Evolutionary conservation across 495 filamentous ascomycete genomes (phyloP).

Genomic region (Daldinia loculata): DNA sequence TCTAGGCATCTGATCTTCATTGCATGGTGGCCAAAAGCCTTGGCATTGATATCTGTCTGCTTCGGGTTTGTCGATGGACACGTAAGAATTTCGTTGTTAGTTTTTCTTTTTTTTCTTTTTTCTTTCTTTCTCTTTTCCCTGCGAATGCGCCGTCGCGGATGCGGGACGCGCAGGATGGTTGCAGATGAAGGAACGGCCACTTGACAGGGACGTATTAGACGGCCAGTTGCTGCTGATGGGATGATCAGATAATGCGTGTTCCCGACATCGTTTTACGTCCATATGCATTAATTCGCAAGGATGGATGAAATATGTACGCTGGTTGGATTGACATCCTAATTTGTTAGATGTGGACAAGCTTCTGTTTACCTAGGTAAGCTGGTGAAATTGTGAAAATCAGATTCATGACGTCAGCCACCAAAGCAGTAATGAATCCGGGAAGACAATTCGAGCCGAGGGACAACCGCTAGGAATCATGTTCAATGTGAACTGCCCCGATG

Average conservation of each 20-base stretch:
- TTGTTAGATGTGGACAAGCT: constrained; percentile 10
- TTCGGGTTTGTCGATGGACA: constrained; percentile 37
- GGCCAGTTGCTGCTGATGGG: constrained; percentile 20
- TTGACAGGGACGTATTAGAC: constrained; percentile 28
- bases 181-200: constrained; percentile 37
- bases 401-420: constrained; percentile 34
- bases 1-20: constrained; percentile 38
- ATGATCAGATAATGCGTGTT: constrained; percentile 39
- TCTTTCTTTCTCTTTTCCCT: constrained; percentile 13
- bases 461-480: constrained; percentile 4
- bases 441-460: constrained; percentile 6
- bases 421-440: constrained; percentile 7
- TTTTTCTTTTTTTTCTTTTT: too few relatives aligned
- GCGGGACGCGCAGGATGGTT: constrained; percentile 36
- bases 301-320: not conserved
- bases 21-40: constrained; percentile 36
- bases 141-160: constrained; percentile 35
- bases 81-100: constrained; percentile 31
- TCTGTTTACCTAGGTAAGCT: too few relatives aligned
- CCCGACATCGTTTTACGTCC: constrained; percentile 27
- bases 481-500: constrained; percentile 3
- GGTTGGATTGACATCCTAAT: not conserved
- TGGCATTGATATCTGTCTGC: constrained; percentile 40
- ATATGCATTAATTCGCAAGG: constrained; percentile 7
- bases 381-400: not conserved